Evolutionary conservation across 1,284 basidiomycete genomes (phyloP).

Genomic region (Cronartium quercuum): DNA sequence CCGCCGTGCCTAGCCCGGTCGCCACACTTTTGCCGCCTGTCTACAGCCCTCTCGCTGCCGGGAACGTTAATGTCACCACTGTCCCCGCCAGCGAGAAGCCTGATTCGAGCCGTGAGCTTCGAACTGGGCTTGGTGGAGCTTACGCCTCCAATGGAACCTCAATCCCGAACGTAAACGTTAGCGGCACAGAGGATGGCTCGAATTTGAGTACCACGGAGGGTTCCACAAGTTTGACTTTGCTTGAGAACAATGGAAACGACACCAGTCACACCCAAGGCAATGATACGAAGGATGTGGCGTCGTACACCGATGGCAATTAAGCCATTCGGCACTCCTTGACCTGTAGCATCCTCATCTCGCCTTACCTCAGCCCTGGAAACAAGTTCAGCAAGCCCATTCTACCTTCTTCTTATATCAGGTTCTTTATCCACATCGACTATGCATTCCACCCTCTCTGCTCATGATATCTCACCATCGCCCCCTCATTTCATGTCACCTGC

Average conservation of each 20-base stretch:
- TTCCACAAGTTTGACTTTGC: not conserved
- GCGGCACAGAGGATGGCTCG: not conserved
- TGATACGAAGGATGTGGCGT: not conserved
- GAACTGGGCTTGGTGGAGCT: not conserved
- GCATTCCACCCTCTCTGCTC: no score
- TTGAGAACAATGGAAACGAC: not conserved
- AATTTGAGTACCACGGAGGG: not conserved
- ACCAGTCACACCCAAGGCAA: not conserved
- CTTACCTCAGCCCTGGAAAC: no score
- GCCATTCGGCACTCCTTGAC: no score
- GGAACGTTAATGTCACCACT: not conserved
- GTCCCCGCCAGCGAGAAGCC: not conserved
- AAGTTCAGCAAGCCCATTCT: no score
- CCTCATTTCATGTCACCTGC: no score
- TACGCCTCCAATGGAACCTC: not conserved
- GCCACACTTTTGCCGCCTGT: not conserved
- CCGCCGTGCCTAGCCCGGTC: not conserved
- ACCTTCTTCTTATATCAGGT: no score
- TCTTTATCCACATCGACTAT: no score
- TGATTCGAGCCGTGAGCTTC: not conserved
- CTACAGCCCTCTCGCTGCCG: not conserved
- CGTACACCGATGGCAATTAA: not conserved
- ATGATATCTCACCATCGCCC: no score
- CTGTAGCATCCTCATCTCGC: no score
- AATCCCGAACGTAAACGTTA: not conserved